Base-by-base conservation (phyloP, 2,329 filamentous ascomycete genomes). In the Curvularia sp. region DNA sequence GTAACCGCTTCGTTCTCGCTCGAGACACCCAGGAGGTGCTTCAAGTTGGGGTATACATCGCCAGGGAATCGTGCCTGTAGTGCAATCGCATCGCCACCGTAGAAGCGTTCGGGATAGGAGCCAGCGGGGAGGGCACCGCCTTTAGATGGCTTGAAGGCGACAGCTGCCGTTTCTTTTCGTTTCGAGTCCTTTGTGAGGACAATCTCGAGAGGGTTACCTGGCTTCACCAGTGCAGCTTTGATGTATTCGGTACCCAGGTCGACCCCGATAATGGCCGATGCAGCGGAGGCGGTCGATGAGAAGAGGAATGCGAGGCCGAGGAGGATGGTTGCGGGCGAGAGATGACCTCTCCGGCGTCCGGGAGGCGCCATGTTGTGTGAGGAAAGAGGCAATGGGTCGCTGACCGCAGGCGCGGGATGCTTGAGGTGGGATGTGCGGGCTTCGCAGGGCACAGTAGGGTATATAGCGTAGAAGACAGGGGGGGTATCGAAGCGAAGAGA, bases 171-270 rank as follows among this genome's bases (percentile, higher is more conserved):
- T 78, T 99, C 95, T 83, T 99, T 99, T 74, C 95, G 90, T 78
- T 96, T 91, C 30, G 95, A 97, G 80, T 99, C 95, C 77, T 98
- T 99, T 30, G 93, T 97, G 56, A 97, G 86, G 77, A 99, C 94
- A 66, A 99, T 98, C 68, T 99, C 95, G 75, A 99, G 91, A 10
- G 95, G 95, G 52, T 96, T 94, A 61, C 95, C 95, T 2, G 95
- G 95, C 81, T 98, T 98, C 62, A 99, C 94, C 42, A 99, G 86
- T 13, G 91, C 89, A 28, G 94, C 94, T 82, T 98, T 99, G 81
- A 99, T 91, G 81, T 96, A 97, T 77, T 97, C 92, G 56, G 95
- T 97, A 67, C 95, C 95, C 54, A 99, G 84, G 79, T 99, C 95
- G 71, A 99, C 86, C 63, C 95, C 95, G 22, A 99, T 83, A 18